Conservation (phyloP, 129 eudicot species). For the Helianthus tuberosus region DNA sequence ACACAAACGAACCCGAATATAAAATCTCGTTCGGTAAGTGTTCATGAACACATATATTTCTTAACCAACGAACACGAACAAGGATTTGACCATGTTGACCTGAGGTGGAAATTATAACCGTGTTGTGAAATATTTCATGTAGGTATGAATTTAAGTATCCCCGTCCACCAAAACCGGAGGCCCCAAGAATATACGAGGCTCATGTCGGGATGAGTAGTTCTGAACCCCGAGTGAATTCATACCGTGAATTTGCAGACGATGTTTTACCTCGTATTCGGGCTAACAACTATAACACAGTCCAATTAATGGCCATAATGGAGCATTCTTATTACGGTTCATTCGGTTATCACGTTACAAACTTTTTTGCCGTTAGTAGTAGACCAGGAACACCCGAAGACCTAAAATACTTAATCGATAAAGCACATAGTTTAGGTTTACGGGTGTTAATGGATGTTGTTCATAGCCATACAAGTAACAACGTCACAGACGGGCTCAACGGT, state of each 20-base stretch:
- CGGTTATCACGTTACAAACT: slow-evolving; percentile 94
- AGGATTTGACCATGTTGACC: slow-evolving; percentile 11
- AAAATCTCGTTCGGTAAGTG: no score
- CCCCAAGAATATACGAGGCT: slow-evolving; percentile 94
- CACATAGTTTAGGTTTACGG: slow-evolving; percentile 90
- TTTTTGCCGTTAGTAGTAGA: slow-evolving; percentile 93
- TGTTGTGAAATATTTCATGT: slow-evolving; percentile 17
- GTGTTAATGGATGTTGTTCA: slow-evolving; percentile 97
- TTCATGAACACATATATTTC: no score
- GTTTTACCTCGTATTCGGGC: slow-evolving; percentile 84
- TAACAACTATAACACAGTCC: slow-evolving; percentile 89
- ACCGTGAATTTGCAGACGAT: slow-evolving; percentile 87
- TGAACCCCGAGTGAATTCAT: slow-evolving; percentile 83
- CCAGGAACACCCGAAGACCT: slow-evolving; percentile 97
- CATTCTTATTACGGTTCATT: slow-evolving; percentile 95
- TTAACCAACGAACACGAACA: no score
- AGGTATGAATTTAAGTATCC: slow-evolving; percentile 84
- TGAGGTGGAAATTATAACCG: background rate
- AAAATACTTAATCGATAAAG: slow-evolving; percentile 87
- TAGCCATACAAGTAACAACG: slow-evolving; percentile 94
- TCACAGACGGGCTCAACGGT: slow-evolving; percentile 97
- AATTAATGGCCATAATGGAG: slow-evolving; percentile 98
- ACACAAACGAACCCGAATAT: no score
- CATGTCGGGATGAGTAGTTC: slow-evolving; percentile 98
- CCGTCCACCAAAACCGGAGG: slow-evolving; percentile 77